Conservation (phyloP, 495 filamentous ascomycete genomes). For the Beverwykella pulmonaria region DNA sequence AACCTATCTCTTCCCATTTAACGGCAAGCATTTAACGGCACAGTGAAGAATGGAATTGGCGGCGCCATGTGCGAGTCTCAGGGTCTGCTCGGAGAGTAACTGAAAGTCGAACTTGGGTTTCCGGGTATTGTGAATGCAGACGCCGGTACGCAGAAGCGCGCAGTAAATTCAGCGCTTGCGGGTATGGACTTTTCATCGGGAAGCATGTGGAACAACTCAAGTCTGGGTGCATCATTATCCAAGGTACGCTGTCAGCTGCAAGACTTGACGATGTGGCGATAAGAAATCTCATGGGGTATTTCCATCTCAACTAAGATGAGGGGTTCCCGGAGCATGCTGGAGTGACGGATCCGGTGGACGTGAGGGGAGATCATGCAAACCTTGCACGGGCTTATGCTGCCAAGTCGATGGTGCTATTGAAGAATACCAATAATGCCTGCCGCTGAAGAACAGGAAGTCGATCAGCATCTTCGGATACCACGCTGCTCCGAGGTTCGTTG, state of each 20-base stretch:
- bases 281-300: conserved; percentile 38
- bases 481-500: conserved; percentile 39
- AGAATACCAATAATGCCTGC: conserved; percentile 61
- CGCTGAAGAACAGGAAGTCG: conserved; percentile 52
- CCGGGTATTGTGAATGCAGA: conserved; percentile 51
- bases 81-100: conserved; percentile 50
- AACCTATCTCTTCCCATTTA: conserved; percentile 43
- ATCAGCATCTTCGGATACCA: conserved; percentile 66
- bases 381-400: conserved; percentile 41
- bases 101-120: conserved; percentile 59
- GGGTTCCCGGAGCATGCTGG: conserved; percentile 25
- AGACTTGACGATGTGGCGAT: conserved; percentile 43
- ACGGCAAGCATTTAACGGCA: conserved; percentile 41
- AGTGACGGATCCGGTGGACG: conserved; percentile 55
- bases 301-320: conserved; percentile 12
- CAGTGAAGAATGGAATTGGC: conserved; percentile 35
- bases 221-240: conserved; percentile 35
- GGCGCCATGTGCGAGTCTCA: conserved; percentile 45
- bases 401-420: conserved; percentile 61
- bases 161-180: conserved; percentile 24
- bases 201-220: conserved; percentile 33
- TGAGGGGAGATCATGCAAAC: conserved; percentile 54
- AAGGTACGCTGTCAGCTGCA: conserved; percentile 36
- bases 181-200: conserved; percentile 41
- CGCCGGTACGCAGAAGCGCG: conserved; percentile 36